Evolutionary conservation across 1,139 yeast species (phyloP), one percentile per base, ranked within the genome.

Genomic region (Meyerozyma guilliermondii): DNA sequence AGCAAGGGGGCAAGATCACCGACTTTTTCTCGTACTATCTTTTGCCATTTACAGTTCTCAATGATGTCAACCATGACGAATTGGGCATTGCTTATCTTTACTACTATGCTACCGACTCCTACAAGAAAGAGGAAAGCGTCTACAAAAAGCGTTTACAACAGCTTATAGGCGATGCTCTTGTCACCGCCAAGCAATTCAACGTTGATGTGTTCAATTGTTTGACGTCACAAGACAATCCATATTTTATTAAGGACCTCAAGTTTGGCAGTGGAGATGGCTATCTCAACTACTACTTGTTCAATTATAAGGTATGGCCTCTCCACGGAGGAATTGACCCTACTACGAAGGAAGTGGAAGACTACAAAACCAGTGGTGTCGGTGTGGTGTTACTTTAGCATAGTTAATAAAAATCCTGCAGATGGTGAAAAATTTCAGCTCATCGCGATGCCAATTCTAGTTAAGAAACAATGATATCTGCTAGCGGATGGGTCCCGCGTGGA

Each of bases 401-500:
- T 23, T 13, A 9, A 22, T 24, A 36, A 18, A 18, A 16, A 1
- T 33, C 36, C 36, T 33, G 36, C 24, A 33, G 23, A 20, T 17
- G 13, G 36, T 33, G 24, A 33, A 33, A 33, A 33, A 33, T 18
- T 33, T n/a, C 28, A 26, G 9, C 36, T 17, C 24, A 18, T 20
- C 24, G 36, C 36, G 36, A 33, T 17, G 36, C 33, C 16, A 10
- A 29, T 13, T 29, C 33, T 10, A 26, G 11, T 5, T 26, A 5
- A 37, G 39, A 16, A 24, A 14, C 22, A 16, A 89, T 94, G 96
- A 83, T 92, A 51, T 89, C 98, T 40, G 85, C 97, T 27, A 83
- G 94, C 41, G 71, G 84, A 41, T 92, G 98, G 98, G 96, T 92
- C 28, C 98, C 98, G 40, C 79, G 96, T 57, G 99, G 99, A 9